Evolutionary conservation across 768 basidiomycete species (phyloP), one percentile per base, ranked within the genome.

Genomic region (Grammothele lineata): DNA sequence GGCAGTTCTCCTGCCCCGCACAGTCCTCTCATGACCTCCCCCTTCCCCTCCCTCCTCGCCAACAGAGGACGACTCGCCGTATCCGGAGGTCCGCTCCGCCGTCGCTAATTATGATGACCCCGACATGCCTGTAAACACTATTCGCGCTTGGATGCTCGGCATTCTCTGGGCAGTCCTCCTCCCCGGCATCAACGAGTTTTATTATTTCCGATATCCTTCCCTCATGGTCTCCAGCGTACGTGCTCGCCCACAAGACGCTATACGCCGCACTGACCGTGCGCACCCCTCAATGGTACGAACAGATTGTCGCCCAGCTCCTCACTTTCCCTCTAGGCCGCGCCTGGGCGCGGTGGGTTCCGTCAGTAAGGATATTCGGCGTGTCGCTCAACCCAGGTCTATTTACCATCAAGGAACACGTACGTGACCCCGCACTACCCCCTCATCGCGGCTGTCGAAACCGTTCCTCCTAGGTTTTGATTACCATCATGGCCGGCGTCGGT

Each of bases 21-120:
- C 27, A n/a, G n/a, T 24, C 15, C 22, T 15, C 23, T 26, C 37
- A n/a, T n/a, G 6, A n/a, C n/a, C n/a, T n/a, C n/a, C n/a, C n/a
- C n/a, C n/a, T n/a, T n/a, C n/a, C n/a, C n/a, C n/a, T n/a, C n/a
- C 14, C 36, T 23, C 9, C 8, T 8, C n/a, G 15, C 17, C 5
- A 14, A 19, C 55, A 71, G 76, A 76, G 59, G 85, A 90, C 54
- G 89, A 91, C 61, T 89, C 87, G 3, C 89, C 89, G 4, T 92
- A 92, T 60, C 86, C 85, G 5, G 89, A 92, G 62, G 87, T 88
- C 11, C 78, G 86, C 37, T 80, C 83, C 7, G 85, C 86, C 6
- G 85, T 87, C 8, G 78, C 82, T 17, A 86, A 85, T 62, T 80
- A 76, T 25, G 85, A 88, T 57, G 85, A 87, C 59, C 75, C 75